phyloP scores from a whole-genome alignment of 768 basidiomycete genomes.

The Auricularia heimuer region DNA sequence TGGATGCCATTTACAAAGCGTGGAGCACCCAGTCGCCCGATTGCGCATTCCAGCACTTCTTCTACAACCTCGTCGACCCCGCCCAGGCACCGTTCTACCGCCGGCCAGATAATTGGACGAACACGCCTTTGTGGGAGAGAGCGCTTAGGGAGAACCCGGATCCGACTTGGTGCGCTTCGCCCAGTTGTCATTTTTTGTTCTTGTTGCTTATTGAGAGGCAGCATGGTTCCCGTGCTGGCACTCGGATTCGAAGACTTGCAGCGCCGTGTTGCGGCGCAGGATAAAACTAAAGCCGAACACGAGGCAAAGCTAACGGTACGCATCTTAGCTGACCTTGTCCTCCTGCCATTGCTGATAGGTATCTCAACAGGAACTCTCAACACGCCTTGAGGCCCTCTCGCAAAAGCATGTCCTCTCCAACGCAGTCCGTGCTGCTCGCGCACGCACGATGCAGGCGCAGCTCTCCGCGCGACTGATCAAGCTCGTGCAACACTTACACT shows the following conservation, averaged over 20 bases:
- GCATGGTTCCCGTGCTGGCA: conserved; percentile 71
- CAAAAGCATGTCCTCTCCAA: conserved; percentile 59
- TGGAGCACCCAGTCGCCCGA: conserved; percentile 62
- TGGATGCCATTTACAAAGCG: conserved; percentile 54
- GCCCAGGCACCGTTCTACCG: conserved; percentile 53
- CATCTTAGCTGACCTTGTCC: neutral
- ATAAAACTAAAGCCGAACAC: conserved; percentile 53
- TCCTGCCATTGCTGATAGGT: neutral
- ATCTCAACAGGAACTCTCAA: conserved; percentile 48
- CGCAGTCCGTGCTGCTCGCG: conserved; percentile 54
- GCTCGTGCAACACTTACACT: conserved; percentile 66
- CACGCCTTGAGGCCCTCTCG: conserved; percentile 48
- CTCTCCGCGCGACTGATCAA: conserved; percentile 58
- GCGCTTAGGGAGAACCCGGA: conserved; percentile 77
- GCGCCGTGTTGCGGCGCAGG: conserved; percentile 67
- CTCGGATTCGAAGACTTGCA: conserved; percentile 76
- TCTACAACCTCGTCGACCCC: conserved; percentile 78
- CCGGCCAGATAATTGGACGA: conserved; percentile 60
- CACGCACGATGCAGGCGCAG: conserved; percentile 54
- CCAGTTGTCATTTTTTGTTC: conserved; percentile 3
- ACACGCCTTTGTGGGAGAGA: conserved; percentile 68
- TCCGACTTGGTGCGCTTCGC: conserved; percentile 48
- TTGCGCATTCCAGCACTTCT: conserved; percentile 80
- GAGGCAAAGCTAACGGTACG: conserved; percentile 53
- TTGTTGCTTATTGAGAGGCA: conserved; percentile 18